Evolutionary conservation across 345 rosid genomes (phyloP).

Genomic region (Brassica napus): DNA sequence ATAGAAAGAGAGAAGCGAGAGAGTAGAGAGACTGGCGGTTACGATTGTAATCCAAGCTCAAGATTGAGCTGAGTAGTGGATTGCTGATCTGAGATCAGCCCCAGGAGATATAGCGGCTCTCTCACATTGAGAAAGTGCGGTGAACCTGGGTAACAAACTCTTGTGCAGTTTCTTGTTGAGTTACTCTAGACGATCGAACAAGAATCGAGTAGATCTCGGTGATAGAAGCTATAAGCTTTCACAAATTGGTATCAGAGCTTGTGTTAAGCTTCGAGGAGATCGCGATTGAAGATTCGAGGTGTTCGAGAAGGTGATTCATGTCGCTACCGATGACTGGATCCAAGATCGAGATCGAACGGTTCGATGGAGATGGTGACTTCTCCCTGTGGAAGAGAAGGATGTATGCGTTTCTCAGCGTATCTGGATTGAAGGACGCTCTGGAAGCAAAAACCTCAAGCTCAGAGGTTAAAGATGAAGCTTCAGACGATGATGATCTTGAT

Average conservation of each 20-base stretch:
- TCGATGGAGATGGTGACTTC: not conserved
- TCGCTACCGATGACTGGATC: not conserved
- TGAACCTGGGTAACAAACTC: no score
- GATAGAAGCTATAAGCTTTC: no score
- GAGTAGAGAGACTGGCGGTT: no score
- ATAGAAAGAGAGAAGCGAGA: no score
- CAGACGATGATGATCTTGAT: not conserved
- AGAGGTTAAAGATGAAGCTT: not conserved
- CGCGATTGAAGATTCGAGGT: not conserved
- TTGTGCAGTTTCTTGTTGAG: no score
- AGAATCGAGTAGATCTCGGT: no score
- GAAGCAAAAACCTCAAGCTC: not conserved
- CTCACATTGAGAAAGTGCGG: no score
- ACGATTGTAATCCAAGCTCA: no score
- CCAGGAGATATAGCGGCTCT: no score
- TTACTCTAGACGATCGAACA: no score
- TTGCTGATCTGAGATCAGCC: no score
- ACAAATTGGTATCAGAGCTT: not conserved
- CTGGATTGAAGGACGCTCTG: not conserved
- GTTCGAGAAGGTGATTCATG: not conserved
- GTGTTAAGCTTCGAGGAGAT: not conserved
- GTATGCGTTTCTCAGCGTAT: not conserved
- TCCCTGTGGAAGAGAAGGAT: not conserved
- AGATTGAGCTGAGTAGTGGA: no score
- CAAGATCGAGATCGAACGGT: not conserved